Conservation (phyloP, 1,284 basidiomycete genomes). For the Macrocystidia cucumis region DNA sequence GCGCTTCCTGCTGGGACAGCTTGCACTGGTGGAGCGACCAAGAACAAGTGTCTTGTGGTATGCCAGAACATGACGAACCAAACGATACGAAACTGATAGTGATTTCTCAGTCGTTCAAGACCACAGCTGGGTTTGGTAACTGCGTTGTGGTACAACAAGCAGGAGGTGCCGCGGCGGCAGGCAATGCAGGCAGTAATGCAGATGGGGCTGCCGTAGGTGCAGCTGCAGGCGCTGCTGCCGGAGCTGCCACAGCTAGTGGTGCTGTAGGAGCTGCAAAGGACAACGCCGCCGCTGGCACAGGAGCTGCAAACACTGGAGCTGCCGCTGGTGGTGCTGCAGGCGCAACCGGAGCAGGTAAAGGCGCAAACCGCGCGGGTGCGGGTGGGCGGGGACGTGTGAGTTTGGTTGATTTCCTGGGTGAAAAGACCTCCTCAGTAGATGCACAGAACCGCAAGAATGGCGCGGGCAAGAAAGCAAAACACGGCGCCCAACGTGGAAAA, state of each 20-base stretch:
- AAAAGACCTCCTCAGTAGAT: too few relatives aligned
- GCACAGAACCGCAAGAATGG: not conserved
- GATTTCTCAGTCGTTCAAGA: conserved; percentile 27
- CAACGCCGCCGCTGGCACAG: conserved; percentile 7
- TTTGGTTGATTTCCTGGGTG: too few relatives aligned
- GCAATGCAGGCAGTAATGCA: conserved; percentile 4
- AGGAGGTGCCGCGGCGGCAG: conserved; percentile 10
- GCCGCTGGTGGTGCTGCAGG: conserved; percentile 5
- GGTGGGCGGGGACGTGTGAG: too few relatives aligned
- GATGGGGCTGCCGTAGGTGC: conserved; percentile 7
- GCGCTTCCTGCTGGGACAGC: conserved; percentile 36
- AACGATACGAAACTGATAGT: not conserved
- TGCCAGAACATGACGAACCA: conserved; percentile 3
- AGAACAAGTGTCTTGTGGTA: conserved; percentile 38
- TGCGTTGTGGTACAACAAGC: conserved; percentile 36
- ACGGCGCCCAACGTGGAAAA: too few relatives aligned
- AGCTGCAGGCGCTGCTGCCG: conserved; percentile 5
- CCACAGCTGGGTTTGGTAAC: conserved; percentile 40
- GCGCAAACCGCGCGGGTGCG: too few relatives aligned
- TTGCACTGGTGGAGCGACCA: conserved; percentile 36
- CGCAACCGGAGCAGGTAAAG: not conserved
- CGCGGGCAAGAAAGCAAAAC: too few relatives aligned
- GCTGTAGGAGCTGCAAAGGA: conserved; percentile 10
- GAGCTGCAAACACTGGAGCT: conserved; percentile 5
- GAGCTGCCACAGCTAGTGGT: not conserved